Evolutionary conservation across 345 rosid species (phyloP), one percentile per base, ranked within the genome.

Genomic region (Kernera saxatilis): DNA sequence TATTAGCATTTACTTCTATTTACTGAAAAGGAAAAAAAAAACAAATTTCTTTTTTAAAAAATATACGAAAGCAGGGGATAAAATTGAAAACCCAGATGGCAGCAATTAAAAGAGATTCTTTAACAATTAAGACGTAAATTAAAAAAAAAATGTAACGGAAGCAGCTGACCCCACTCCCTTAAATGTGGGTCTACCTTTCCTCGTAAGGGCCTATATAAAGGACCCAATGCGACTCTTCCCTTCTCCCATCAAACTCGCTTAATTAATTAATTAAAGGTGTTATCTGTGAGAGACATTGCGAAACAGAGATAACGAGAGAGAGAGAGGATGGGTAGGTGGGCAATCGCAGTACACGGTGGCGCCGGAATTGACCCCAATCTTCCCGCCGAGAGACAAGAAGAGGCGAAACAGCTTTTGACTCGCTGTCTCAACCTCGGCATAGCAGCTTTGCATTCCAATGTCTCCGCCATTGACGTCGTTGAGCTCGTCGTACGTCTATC

Each of bases 301-400:
- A 35, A 14, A 14, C 19, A 60, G 5, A 48, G 59, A 69, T 51
- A 50, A 41, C 57, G 49, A 29, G 56, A 25, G 3, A 51, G 10
- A 35, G 44, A 27, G 3, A 57, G 17, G 64, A 89, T 91, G 92
- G 96, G 87, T 23, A 84, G 81, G 6, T 91, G 99, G 97, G 99
- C 99, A 39, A 93, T 93, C 10, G 99, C 97, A 14, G 88, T 93
- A 82, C 99, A 93, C 58, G 99, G 99, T 13, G 99, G 99, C 80
- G 97, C 99, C 22, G 99, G 97, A 19, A 84, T 93, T n/a, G 99
- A 93, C 81, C 97, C 99, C 0, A 89, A 88, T 75, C 96, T 93
- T 76, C 97, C 97, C 4, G 68, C 40, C 0, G 84, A 87, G 52
- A 79, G 94, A 32, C 99, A 91, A 51, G 96, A 93, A 66, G 80